Percentiles rank a stretch among this genome's conserved stretches.
phyloP scores from a whole-genome alignment of 2,329 filamentous ascomycete species.

The Penicillium thymicola region DNA sequence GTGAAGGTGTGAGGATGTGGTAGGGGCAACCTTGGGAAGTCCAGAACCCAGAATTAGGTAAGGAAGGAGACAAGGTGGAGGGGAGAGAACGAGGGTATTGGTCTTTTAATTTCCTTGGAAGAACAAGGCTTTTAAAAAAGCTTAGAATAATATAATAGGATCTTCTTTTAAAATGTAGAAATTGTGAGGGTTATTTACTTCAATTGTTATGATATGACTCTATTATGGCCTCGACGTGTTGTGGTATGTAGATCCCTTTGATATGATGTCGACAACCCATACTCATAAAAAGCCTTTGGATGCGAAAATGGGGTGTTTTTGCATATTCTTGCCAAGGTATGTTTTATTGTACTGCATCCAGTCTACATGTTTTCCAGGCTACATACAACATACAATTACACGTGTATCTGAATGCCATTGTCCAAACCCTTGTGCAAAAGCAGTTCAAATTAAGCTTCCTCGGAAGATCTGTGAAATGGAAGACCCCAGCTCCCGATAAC shows the following conservation, averaged over 20 bases:
- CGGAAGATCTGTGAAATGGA: neutral
- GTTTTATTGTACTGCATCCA: neutral
- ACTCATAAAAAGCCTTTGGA: neutral
- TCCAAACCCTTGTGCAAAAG: neutral
- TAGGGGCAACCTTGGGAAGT: constrained; percentile 5
- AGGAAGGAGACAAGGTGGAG: constrained; percentile 16
- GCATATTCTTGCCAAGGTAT: neutral
- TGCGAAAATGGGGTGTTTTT: neutral
- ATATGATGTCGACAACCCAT: constrained; percentile 17
- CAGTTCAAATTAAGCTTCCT: neutral
- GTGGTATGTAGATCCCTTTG: constrained; percentile 23
- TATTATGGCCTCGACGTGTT: constrained; percentile 2
- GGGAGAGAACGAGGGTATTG: neutral
- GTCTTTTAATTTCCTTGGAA: neutral
- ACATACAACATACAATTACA: neutral
- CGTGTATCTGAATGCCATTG: neutral
- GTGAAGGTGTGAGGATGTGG: neutral
- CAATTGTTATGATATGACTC: constrained; percentile 4
- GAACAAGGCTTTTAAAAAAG: neutral
- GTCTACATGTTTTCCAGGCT: neutral
- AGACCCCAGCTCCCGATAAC: neutral
- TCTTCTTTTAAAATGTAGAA: neutral
- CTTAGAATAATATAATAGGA: neutral
- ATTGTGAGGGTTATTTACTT: neutral
- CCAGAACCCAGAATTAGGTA: constrained; percentile 14